Evolutionary conservation across 2,329 filamentous ascomycete genomes (phyloP).

Genomic region (Uncinocarpus reesii): DNA sequence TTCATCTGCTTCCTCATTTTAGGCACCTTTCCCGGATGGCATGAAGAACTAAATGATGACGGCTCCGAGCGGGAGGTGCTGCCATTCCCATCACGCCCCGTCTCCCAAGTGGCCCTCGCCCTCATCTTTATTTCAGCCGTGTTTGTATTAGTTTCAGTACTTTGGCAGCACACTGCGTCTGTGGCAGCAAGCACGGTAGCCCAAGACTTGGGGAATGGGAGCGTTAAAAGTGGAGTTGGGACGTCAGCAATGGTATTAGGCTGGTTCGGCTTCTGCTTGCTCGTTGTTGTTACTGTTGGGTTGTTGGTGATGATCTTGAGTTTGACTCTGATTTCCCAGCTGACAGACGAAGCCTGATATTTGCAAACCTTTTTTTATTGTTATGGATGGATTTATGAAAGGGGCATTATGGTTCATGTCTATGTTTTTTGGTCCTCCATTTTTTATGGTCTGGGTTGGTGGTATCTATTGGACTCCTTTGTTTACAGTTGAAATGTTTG

Average conservation of each 20-base stretch:
- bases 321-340: constrained; percentile 64
- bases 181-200: constrained; percentile 90
- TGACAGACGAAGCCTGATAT: constrained; percentile 34
- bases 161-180: constrained; percentile 72
- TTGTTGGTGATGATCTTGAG: constrained; percentile 93
- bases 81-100: constrained; percentile 82
- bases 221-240: constrained; percentile 77
- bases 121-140: constrained; percentile 69
- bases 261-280: constrained; percentile 88
- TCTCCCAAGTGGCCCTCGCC: constrained; percentile 83
- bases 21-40: constrained; percentile 95
- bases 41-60: constrained; percentile 68
- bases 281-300: constrained; percentile 93
- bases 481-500: not conserved
- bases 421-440: not conserved
- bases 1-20: constrained; percentile 92
- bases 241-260: constrained; percentile 92
- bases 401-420: constrained; percentile 4
- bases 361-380: not conserved
- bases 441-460: not conserved
- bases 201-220: constrained; percentile 84
- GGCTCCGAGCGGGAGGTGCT: constrained; percentile 85
- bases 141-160: constrained; percentile 55
- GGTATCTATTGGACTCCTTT: not conserved
- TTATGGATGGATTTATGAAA: not conserved